Conservation (phyloP, 1,284 basidiomycete genomes). For the Ustilago lituana region DNA sequence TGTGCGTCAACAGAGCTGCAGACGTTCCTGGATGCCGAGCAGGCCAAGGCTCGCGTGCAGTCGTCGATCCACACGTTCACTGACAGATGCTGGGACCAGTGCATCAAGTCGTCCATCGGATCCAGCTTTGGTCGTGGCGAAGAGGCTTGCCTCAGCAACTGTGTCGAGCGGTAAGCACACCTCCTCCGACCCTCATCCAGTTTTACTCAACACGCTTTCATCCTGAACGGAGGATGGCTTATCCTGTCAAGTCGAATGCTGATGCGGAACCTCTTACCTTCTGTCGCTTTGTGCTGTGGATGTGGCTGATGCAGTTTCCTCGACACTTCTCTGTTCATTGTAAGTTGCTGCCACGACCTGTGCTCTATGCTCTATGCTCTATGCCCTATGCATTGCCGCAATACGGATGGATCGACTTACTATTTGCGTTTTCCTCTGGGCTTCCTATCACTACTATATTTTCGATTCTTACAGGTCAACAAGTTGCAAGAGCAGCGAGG, state of each 20-base stretch:
- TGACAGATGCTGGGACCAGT: slow-evolving; percentile 72
- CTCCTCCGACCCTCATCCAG: no score
- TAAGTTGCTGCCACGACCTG: slow-evolving; percentile 23
- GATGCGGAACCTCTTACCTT: no score
- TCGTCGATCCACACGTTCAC: slow-evolving; percentile 70
- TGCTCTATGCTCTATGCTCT: no score
- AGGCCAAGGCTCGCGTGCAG: slow-evolving; percentile 83
- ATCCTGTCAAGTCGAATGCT: no score
- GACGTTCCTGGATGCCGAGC: slow-evolving; percentile 84
- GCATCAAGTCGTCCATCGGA: slow-evolving; percentile 84
- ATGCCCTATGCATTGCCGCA: no score
- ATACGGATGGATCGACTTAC: no score
- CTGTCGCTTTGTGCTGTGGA: no score
- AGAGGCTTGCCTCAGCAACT: slow-evolving; percentile 85
- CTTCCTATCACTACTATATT: no score
- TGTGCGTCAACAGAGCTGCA: no score
- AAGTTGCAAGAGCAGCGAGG: slow-evolving; percentile 74
- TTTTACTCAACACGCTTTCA: no score
- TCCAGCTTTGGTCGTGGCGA: slow-evolving; percentile 85
- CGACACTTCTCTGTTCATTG: slow-evolving; percentile 76
- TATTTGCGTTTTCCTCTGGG: no score
- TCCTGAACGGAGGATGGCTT: no score
- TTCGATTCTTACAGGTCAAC: slow-evolving; percentile 70
- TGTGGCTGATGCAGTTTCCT: slow-evolving; percentile 78
- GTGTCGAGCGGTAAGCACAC: slow-evolving; percentile 74